These are phyloP conservation scores for Rhizoclosmatium globosum DNA, from an alignment of 192 early-diverging fungal genomes.

Conservation along the genomic window DNA sequence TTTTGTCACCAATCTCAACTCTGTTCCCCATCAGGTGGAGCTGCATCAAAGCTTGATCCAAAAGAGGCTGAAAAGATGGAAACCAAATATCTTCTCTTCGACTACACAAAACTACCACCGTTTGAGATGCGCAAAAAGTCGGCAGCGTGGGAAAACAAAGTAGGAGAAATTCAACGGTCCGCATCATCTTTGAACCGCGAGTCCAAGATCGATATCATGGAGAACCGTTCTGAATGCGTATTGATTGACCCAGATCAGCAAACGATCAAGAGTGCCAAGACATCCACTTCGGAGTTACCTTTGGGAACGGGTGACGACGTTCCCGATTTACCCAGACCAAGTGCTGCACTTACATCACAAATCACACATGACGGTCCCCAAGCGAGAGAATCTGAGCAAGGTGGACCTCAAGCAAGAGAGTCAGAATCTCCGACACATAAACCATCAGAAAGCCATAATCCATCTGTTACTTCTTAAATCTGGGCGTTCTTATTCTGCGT, in stretches of 20 bases:
- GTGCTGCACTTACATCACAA: neutral
- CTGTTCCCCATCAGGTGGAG: slow-evolving; percentile 17
- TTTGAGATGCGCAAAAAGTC: slow-evolving; percentile 4
- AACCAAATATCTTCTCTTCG: slow-evolving; percentile 78
- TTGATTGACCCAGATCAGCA: slow-evolving; percentile 5
- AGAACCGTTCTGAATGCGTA: neutral
- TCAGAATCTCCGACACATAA: no score
- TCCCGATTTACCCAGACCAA: slow-evolving; percentile 3
- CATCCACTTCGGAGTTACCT: neutral
- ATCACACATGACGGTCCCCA: no score
- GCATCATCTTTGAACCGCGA: neutral
- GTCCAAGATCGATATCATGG: slow-evolving; percentile 22
- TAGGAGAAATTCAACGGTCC: slow-evolving; percentile 6
- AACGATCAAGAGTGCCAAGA: neutral
- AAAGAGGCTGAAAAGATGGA: slow-evolving; percentile 80
- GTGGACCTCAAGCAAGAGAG: no score
- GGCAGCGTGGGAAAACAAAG: slow-evolving; percentile 5
- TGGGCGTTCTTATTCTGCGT: no score
- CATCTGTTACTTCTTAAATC: no score
- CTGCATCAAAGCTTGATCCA: slow-evolving; percentile 19
- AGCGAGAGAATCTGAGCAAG: no score
- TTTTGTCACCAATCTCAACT: slow-evolving; percentile 30
- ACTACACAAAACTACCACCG: slow-evolving; percentile 65
- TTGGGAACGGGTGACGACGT: neutral
- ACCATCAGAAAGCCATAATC: no score